phyloP scores from a whole-genome alignment of 2,329 filamentous ascomycete genomes.

The Sarocladium strictum region DNA sequence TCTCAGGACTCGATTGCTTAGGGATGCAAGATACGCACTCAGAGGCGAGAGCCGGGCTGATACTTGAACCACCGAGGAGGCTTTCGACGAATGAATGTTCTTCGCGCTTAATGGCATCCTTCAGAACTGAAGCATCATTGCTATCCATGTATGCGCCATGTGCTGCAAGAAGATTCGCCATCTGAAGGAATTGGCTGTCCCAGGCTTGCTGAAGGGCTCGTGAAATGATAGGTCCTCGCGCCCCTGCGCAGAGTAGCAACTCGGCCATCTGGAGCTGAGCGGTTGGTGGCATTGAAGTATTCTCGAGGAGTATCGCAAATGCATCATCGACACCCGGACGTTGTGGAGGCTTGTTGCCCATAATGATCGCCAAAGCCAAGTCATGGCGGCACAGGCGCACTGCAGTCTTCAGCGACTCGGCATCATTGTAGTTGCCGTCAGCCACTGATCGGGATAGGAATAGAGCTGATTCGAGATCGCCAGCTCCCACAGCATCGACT shows the following conservation, averaged over 20 bases:
- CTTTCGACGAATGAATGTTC: slow-evolving; percentile 41
- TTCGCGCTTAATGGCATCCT: slow-evolving; percentile 38
- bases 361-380: slow-evolving; percentile 48
- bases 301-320: slow-evolving; percentile 40
- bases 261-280: slow-evolving; percentile 48
- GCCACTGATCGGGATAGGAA: slow-evolving; percentile 46
- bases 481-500: slow-evolving; percentile 43
- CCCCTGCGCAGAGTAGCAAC: slow-evolving; percentile 52
- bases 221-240: slow-evolving; percentile 43
- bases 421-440: slow-evolving; percentile 45
- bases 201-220: slow-evolving; percentile 43
- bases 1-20: slow-evolving; percentile 37
- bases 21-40: slow-evolving; percentile 44
- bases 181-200: slow-evolving; percentile 44
- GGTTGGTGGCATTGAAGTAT: slow-evolving; percentile 38
- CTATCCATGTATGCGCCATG: slow-evolving; percentile 51
- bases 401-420: slow-evolving; percentile 45
- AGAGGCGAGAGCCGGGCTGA: slow-evolving; percentile 38
- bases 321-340: slow-evolving; percentile 42
- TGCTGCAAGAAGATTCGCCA: slow-evolving; percentile 46
- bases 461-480: slow-evolving; percentile 44
- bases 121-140: slow-evolving; percentile 42
- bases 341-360: slow-evolving; percentile 46
- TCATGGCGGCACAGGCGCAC: slow-evolving; percentile 44
- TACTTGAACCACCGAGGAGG: slow-evolving; percentile 38